Evolutionary conservation across 768 basidiomycete species (phyloP).

Genomic region (Daedaleopsis nitida): DNA sequence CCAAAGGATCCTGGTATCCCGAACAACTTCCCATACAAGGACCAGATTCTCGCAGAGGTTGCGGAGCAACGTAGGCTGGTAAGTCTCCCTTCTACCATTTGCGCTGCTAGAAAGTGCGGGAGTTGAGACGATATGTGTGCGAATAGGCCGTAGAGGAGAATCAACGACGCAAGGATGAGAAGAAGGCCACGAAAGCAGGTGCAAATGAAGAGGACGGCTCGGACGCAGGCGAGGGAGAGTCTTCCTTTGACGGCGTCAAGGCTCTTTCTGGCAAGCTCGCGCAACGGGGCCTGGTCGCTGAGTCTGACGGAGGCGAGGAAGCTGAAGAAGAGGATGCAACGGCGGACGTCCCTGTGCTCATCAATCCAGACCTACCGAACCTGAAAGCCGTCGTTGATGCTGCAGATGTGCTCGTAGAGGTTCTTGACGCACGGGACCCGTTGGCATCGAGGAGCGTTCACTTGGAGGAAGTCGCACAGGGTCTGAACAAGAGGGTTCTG

Average conservation of each 20-base stretch:
- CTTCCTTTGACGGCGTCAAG: conserved; percentile 49
- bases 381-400: conserved; percentile 69
- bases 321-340: conserved; percentile 38
- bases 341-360: conserved; percentile 59
- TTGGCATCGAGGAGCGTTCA: conserved; percentile 63
- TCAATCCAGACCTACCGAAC: conserved; percentile 64
- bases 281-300: background rate
- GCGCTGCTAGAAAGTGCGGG: too few species aligned
- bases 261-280: conserved; percentile 21
- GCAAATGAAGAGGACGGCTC: conserved; percentile 27
- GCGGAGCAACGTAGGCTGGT: conserved; percentile 79
- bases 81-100: conserved; percentile 28
- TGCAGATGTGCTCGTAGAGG: conserved; percentile 78
- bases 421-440: conserved; percentile 88
- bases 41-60: conserved; percentile 89
- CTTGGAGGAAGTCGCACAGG: conserved; percentile 56
- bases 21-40: conserved; percentile 92
- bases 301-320: conserved; percentile 25
- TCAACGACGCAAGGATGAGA: conserved; percentile 63
- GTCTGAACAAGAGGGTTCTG: conserved; percentile 49
- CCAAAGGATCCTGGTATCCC: conserved; percentile 93
- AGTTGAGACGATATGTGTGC: too few species aligned
- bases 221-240: conserved; percentile 29
- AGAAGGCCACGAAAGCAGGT: conserved; percentile 47
- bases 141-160: conserved; percentile 77